Base-by-base conservation (phyloP, 2,329 filamentous ascomycete genomes). In the Fusarium tjaetaba region DNA sequence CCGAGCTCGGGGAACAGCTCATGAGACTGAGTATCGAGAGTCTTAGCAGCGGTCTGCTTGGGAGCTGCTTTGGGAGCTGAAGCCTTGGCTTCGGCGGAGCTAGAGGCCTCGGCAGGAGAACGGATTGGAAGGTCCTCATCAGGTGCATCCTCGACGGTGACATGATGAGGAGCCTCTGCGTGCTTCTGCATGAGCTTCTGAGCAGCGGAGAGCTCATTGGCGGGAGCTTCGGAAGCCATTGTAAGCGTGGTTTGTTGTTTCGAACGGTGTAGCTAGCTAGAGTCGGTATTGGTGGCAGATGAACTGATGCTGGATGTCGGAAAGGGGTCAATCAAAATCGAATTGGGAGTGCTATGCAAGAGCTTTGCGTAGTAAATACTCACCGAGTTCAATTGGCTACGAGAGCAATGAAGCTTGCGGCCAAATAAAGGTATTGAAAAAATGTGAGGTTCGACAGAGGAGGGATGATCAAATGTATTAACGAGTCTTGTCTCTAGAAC, bases 1-100 rank as follows among this genome's bases (percentile, higher is more conserved):
- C 95, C 96, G 52, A 99, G 89, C 77, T 95, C 92, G n/a, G 96
- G 96, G 88, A 99, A 99, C 68, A 94, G 86, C 83, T 98, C 95
- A 80, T 97, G 93, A 24, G 94, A 97, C 79, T 94, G 89, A 26
- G 94, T 95, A 82, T 98, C 94, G 70, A 98, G 85, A 59, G 78
- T 62, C 43, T 87, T 77, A 48, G 84, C 82, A 38, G 83, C 82
- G 81, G 91, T 92, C 80, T 93, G 90, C 85, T 94, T 94, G 60
- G 89, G 90, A 49, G 89, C 89, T 69, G 90, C 87, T 83, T 93
- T 94, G 58, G 89, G 84, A 69, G 90, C 81, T 28, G 86, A 82
- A 61, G 90, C 81, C 26, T 86, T 82, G 59, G 85, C 83, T 61
- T 82, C 83, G 82, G 85, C 86, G 52, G 84, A 84, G 62, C 87